These are phyloP conservation scores for Cyberlindnera euphorbiae DNA, from an alignment of 805 yeast species.

Conservation along the genomic window DNA sequence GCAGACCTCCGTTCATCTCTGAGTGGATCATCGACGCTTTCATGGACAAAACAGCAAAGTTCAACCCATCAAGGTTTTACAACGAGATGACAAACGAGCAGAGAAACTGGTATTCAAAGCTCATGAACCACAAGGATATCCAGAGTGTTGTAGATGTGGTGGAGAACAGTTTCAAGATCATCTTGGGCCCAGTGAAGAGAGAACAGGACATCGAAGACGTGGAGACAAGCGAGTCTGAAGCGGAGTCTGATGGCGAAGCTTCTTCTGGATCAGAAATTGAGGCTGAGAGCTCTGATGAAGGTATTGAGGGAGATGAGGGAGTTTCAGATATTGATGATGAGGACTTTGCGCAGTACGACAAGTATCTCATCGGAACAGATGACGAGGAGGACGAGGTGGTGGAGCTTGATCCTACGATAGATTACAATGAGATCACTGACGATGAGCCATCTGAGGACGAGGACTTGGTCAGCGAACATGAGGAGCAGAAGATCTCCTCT, in stretches of 20 bases:
- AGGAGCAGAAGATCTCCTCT: constrained; percentile 21
- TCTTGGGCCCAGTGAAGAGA: constrained; percentile 27
- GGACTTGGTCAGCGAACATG: constrained; percentile 8
- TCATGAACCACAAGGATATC: constrained; percentile 41
- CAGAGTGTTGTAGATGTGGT: constrained; percentile 41
- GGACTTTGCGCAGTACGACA: constrained; percentile 31
- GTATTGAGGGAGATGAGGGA: constrained; percentile 19
- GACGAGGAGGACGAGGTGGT: constrained; percentile 38
- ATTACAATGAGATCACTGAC: constrained; percentile 58
- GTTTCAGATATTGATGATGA: constrained; percentile 20
- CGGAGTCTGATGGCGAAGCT: constrained; percentile 19
- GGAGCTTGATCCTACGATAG: constrained; percentile 23
- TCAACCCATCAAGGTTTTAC: constrained; percentile 45
- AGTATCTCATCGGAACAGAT: constrained; percentile 33
- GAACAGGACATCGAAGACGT: constrained; percentile 10
- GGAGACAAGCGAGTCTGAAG: constrained; percentile 23
- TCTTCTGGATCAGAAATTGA: constrained; percentile 20
- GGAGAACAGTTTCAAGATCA: constrained; percentile 34
- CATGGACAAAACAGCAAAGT: constrained; percentile 26
- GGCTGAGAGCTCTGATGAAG: constrained; percentile 16
- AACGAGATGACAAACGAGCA: constrained; percentile 29
- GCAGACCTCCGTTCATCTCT: constrained; percentile 18
- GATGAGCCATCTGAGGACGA: constrained; percentile 46
- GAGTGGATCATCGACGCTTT: constrained; percentile 23
- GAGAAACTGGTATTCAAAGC: constrained; percentile 33